Evolutionary conservation across 2,329 filamentous ascomycete species (phyloP).

Genomic region (Pseudogymnoascus sp.): DNA sequence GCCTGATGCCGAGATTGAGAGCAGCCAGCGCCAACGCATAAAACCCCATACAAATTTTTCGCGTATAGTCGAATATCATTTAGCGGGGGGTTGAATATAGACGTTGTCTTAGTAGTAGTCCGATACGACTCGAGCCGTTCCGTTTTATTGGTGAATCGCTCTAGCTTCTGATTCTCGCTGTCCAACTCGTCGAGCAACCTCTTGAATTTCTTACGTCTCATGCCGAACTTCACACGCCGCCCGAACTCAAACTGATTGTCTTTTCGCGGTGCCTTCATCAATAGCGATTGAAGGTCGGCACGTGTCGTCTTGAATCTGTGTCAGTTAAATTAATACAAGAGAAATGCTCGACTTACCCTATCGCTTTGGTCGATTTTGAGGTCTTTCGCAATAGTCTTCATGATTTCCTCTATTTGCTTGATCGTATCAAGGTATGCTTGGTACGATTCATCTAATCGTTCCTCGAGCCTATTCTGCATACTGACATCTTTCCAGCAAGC

Average conservation of each 20-base stretch:
- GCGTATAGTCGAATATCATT: neutral
- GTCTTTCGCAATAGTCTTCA: neutral
- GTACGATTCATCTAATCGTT: neutral
- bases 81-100: neutral
- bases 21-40: neutral
- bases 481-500: neutral
- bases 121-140: slow-evolving; percentile 4
- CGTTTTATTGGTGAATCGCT: neutral
- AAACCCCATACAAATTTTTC: neutral
- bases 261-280: neutral
- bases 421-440: neutral
- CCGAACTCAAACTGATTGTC: neutral
- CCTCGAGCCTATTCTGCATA: neutral
- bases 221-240: neutral
- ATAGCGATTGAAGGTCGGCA: slow-evolving; percentile 4
- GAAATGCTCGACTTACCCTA: neutral
- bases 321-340: neutral
- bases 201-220: neutral
- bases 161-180: neutral
- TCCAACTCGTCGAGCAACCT: slow-evolving; percentile 4
- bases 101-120: neutral
- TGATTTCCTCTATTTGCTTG: slow-evolving; percentile 5
- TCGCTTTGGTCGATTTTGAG: slow-evolving; percentile 4
- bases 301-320: slow-evolving; percentile 1
- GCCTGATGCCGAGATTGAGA: slow-evolving; percentile 2